These are phyloP conservation scores for Rhizomucor miehei DNA, from an alignment of 371 early-diverging fungal genomes.

Conservation along the genomic window DNA sequence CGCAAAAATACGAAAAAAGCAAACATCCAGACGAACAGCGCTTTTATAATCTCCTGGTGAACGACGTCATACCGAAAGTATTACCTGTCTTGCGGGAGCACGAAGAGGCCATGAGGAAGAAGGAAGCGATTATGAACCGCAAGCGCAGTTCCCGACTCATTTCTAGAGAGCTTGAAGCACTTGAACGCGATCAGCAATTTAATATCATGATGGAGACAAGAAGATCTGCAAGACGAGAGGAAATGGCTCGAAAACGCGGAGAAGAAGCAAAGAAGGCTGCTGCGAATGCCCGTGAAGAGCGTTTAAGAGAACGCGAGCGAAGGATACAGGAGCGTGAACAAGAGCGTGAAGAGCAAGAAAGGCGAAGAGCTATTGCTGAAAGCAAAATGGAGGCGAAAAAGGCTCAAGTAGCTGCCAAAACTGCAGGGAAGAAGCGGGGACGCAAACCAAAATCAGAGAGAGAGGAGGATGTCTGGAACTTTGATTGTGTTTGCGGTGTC, in stretches of 20 bases:
- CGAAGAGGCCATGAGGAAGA: constrained; percentile 45
- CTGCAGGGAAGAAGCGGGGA: constrained; percentile 25
- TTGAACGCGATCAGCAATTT: constrained; percentile 36
- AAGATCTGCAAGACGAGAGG: constrained; percentile 33
- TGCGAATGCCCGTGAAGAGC: constrained; percentile 49
- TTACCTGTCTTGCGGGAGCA: constrained; percentile 54
- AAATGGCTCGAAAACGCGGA: constrained; percentile 30
- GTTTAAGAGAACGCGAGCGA: constrained; percentile 49
- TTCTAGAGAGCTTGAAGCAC: constrained; percentile 49
- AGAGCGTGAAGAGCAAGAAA: constrained; percentile 28
- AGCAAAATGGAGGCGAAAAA: constrained; percentile 9
- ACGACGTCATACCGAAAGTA: constrained; percentile 60
- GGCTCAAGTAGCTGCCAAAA: constrained; percentile 4
- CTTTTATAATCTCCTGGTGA: constrained; percentile 48
- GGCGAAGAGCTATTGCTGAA: constrained; percentile 9
- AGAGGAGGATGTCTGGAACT: constrained; percentile 55
- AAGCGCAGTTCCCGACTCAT: constrained; percentile 70
- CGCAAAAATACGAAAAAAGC: constrained; percentile 49
- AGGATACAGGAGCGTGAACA: constrained; percentile 46
- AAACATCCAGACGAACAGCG: constrained; percentile 55
- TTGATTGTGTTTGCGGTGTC: constrained; percentile 59
- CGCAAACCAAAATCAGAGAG: constrained; percentile 28
- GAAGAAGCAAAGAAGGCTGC: constrained; percentile 29
- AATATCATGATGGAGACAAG: constrained; percentile 2
- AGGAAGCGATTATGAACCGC: constrained; percentile 57